These are phyloP conservation scores for Colletotrichum agaves DNA, from an alignment of 2,329 filamentous ascomycete genomes.

Conservation along the genomic window DNA sequence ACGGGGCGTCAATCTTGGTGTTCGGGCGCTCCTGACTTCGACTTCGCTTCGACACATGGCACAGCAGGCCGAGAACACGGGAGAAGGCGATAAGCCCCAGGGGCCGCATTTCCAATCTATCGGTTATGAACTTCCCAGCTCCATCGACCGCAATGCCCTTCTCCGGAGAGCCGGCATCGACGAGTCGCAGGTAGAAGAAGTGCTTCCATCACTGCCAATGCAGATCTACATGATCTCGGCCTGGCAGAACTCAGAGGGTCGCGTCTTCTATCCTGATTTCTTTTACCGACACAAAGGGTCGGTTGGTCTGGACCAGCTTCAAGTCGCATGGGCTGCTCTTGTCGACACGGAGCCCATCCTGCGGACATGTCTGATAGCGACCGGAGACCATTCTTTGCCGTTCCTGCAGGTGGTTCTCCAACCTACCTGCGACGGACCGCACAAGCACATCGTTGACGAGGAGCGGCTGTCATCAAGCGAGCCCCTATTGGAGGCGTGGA, in stretches of 20 bases:
- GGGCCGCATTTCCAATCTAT: background rate
- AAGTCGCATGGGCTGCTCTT: slow-evolving; percentile 70
- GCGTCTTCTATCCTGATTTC: slow-evolving; percentile 81
- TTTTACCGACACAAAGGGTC: slow-evolving; percentile 62
- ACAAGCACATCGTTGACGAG: slow-evolving; percentile 41
- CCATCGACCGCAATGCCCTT: slow-evolving; percentile 52
- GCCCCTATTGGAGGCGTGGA: background rate
- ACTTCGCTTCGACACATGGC: slow-evolving; percentile 72
- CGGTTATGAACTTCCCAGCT: background rate
- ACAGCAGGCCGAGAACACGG: slow-evolving; percentile 44
- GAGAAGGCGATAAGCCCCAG: background rate
- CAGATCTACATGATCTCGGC: slow-evolving; percentile 83
- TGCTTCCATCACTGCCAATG: slow-evolving; percentile 78
- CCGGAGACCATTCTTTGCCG: slow-evolving; percentile 56
- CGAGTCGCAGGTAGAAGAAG: slow-evolving; percentile 58
- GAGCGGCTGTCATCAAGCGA: slow-evolving; percentile 25
- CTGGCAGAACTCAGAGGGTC: slow-evolving; percentile 76
- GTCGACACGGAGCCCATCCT: slow-evolving; percentile 70
- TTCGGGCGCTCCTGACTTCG: slow-evolving; percentile 77
- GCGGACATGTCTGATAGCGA: slow-evolving; percentile 73
- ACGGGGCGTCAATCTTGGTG: slow-evolving; percentile 68
- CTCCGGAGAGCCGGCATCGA: slow-evolving; percentile 54
- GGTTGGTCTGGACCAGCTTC: slow-evolving; percentile 54
- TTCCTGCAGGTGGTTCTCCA: slow-evolving; percentile 73
- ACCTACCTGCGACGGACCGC: slow-evolving; percentile 40